Percentiles rank a stretch among this genome's conserved stretches.
Conservation (phyloP, 177 flowering plant species). For the Vitis hybrid region DNA sequence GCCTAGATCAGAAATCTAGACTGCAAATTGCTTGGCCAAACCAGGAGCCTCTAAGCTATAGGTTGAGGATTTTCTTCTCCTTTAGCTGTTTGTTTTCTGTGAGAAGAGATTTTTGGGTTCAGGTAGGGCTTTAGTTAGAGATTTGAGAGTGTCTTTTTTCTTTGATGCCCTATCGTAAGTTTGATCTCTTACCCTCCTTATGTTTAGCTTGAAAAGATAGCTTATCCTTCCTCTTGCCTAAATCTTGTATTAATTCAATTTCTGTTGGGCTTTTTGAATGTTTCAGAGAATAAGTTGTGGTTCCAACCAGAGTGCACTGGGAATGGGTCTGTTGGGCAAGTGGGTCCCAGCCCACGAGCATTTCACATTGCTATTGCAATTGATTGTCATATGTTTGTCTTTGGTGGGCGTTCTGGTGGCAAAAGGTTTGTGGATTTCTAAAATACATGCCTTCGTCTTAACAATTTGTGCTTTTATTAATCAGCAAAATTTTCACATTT, state of each 20-base stretch:
- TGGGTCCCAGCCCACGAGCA: conserved; percentile 87
- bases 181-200: too few relatives aligned
- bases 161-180: too few relatives aligned
- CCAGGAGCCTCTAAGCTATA: too few relatives aligned
- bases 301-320: conserved; percentile 95
- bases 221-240: too few relatives aligned
- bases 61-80: too few relatives aligned
- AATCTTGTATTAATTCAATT: conserved; percentile 1
- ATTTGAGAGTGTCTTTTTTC: too few relatives aligned
- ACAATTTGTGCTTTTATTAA: background rate
- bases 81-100: too few relatives aligned
- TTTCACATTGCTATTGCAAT: conserved; percentile 89
- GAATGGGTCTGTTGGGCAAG: conserved; percentile 77
- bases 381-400: conserved; percentile 93
- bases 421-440: conserved; percentile 53
- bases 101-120: background rate
- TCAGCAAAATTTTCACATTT: background rate
- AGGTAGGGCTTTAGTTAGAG: background rate
- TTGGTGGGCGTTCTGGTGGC: conserved; percentile 89
- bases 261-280: conserved; percentile 16
- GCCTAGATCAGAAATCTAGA: too few relatives aligned
- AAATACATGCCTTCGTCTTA: background rate
- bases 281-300: conserved; percentile 86
- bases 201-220: too few relatives aligned
- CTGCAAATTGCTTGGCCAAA: too few relatives aligned